Percentiles rank a stretch among this genome's conserved stretches.
These are phyloP conservation scores for Escallonia herrerae DNA, from an alignment of 129 eudicot species.

Conservation along the genomic window DNA sequence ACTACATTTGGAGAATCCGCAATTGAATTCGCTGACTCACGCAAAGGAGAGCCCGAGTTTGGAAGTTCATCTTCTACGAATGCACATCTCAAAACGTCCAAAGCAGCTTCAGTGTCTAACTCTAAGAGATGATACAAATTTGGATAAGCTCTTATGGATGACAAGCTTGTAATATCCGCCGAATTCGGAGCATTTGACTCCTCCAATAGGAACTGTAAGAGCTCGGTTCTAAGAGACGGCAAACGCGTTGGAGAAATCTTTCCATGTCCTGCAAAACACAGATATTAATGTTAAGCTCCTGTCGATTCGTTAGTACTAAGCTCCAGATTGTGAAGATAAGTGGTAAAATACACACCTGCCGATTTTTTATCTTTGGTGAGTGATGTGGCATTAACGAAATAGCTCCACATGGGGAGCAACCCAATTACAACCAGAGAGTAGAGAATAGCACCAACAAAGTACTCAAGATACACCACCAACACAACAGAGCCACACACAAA, in stretches of 20 bases:
- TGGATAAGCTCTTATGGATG: constrained; percentile 28
- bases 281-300: neutral
- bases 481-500: too few species aligned
- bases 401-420: too few species aligned
- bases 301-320: neutral
- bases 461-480: too few species aligned
- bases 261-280: constrained; percentile 71
- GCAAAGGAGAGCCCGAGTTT: constrained; percentile 15
- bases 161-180: constrained; percentile 32
- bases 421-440: too few species aligned
- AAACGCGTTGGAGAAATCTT: constrained; percentile 54
- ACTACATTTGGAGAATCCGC: neutral
- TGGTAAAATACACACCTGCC: too few species aligned
- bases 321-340: neutral
- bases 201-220: constrained; percentile 62
- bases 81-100: constrained; percentile 76
- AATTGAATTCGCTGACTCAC: constrained; percentile 18
- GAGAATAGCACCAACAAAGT: too few species aligned
- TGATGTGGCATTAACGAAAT: too few species aligned
- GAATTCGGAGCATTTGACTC: constrained; percentile 48
- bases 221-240: constrained; percentile 75
- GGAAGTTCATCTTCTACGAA: constrained; percentile 36
- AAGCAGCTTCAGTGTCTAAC: constrained; percentile 85
- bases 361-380: too few species aligned
- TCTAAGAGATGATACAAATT: constrained; percentile 69